Base-by-base conservation (phyloP, 2,329 filamentous ascomycete species). In the Penicillium sp. region DNA sequence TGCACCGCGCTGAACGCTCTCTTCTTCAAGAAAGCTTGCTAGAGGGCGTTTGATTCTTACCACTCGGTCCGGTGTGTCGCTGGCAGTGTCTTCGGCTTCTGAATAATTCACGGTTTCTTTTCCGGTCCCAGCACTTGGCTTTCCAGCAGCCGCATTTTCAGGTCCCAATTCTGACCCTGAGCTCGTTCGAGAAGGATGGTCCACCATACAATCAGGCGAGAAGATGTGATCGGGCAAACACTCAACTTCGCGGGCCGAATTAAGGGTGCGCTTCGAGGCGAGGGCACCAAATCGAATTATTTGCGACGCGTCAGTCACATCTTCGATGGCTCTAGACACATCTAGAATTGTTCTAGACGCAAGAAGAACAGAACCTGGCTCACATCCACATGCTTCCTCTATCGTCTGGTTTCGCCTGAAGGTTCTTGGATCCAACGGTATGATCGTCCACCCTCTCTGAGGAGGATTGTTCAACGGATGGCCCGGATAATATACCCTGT, bases 381-480 rank as follows among this genome's bases (percentile, higher is more conserved):
- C 54, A 35, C 76, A 75, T 49, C 79, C 78, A 61, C 76, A 80
- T 7, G 79, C 79, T 20, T 79, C 71, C 60, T 73, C 66, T 47
- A 71, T 71, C 5, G 69, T 70, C 12, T 67, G 62, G 52, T 73
- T 69, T 6, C 67, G 62, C 53, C 75, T 76, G 58, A 81, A 81
- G 41, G 68, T 70, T 25, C 73, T 71, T n/a, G 78, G 77, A 60
- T 81, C 78, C 31, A 82, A 67, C 14, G 79, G 78, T 48, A 81
- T 66, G 48, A 81, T 78, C 47, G 72, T 70, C 80, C 80, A 82
- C n/a, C 80, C 79, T 47, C 74, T 58, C 41, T 68, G 52, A 2
- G 54, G 62, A 34, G 43, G 57, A n/a, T 58, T 61, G 68, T 59
- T 76, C 67, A 48, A 48, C 67, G 57, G 54, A 49, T 57, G 34